A percentile compares a stretch with the other conserved stretches of the same genome.
phyloP scores from a whole-genome alignment of 148 eudicot genomes.

The Nepenthes mirabilis region DNA sequence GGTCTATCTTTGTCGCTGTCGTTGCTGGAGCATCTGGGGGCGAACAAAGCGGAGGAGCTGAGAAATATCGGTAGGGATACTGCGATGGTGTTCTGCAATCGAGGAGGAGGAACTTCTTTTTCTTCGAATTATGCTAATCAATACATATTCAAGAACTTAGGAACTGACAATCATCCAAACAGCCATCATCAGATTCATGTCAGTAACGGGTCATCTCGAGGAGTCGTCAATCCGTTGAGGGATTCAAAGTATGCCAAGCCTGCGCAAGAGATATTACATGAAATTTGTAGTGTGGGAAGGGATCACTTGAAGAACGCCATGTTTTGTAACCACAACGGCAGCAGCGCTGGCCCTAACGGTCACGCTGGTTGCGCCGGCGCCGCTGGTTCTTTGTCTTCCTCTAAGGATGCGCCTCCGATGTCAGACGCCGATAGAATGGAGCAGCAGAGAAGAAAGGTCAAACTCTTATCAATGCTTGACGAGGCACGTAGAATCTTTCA shows the following conservation, averaged over 20 bases:
- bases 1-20: constrained; percentile 63
- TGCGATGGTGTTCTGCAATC: constrained; percentile 46
- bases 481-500: constrained; percentile 31
- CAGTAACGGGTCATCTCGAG: constrained; percentile 33
- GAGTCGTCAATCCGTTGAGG: constrained; percentile 8
- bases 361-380: background rate
- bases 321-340: background rate
- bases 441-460: constrained; percentile 65
- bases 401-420: constrained; percentile 9
- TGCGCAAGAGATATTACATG: constrained; percentile 4
- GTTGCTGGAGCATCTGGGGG: constrained; percentile 47
- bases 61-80: constrained; percentile 16
- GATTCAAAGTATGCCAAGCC: constrained; percentile 5
- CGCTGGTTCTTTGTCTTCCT: constrained; percentile 7
- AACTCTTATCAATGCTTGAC: constrained; percentile 59
- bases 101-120: constrained; percentile 12
- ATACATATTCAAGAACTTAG: background rate
- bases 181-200: constrained; percentile 8
- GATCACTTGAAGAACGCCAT: background rate
- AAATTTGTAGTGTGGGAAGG: constrained; percentile 10
- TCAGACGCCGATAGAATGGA: constrained; percentile 58
- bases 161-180: background rate
- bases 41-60: constrained; percentile 50
- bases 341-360: background rate
- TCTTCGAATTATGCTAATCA: constrained; percentile 1